phyloP scores from a whole-genome alignment of 495 filamentous ascomycete species.

The Penicillium riverlandense region DNA sequence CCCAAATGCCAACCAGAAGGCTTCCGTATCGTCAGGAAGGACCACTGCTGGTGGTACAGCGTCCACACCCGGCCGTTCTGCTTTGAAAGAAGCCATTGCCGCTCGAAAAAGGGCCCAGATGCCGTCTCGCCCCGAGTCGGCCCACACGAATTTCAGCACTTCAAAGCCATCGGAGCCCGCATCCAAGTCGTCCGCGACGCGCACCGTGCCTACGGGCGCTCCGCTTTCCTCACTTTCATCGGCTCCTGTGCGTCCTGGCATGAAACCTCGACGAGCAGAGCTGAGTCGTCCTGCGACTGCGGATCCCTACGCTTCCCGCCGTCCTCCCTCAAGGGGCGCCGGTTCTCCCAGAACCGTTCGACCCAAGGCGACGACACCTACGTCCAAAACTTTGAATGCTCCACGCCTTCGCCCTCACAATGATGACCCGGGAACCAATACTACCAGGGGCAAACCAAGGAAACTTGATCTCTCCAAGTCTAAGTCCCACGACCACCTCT shows the following conservation, averaged over 20 bases:
- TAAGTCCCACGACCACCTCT: conserved; percentile 18
- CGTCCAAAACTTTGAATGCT: conserved; percentile 16
- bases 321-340: conserved; percentile 26
- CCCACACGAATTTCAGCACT: conserved; percentile 49
- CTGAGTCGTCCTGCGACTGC: conserved; percentile 49
- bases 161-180: conserved; percentile 35
- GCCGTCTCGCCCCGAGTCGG: conserved; percentile 66
- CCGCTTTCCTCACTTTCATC: conserved; percentile 45
- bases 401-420: conserved; percentile 28
- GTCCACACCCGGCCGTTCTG: conserved; percentile 42
- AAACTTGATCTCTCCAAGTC: conserved; percentile 32
- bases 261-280: conserved; percentile 40
- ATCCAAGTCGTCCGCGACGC: conserved; percentile 16
- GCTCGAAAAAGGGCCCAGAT: conserved; percentile 66
- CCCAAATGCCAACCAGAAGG: conserved; percentile 53
- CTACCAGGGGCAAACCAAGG: conserved; percentile 30
- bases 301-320: conserved; percentile 44
- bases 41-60: conserved; percentile 14
- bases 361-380: conserved; percentile 23
- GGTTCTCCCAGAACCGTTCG: conserved; percentile 34
- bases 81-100: conserved; percentile 71
- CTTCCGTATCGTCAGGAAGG: conserved; percentile 36
- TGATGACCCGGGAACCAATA: conserved; percentile 12
- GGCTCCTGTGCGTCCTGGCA: conserved; percentile 51
- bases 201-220: conserved; percentile 26